These are phyloP conservation scores for Chamaecyparis obtusa DNA, from an alignment of 75 land plant species.

Conservation along the genomic window DNA sequence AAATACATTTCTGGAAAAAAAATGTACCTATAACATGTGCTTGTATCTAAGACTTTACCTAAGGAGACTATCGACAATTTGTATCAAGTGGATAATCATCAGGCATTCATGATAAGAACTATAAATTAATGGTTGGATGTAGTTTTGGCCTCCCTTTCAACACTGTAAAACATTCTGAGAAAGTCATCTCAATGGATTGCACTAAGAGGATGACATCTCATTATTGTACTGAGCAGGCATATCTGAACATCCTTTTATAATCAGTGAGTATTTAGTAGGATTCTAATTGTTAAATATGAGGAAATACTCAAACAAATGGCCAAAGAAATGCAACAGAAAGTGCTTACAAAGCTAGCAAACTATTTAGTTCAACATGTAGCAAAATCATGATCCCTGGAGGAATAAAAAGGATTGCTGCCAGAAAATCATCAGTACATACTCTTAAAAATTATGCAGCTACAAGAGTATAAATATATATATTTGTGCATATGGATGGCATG, in stretches of 20 bases:
- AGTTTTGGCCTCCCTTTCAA: background rate
- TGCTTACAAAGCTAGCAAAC: background rate
- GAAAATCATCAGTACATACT: background rate
- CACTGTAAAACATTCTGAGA: background rate
- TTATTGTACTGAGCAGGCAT: background rate
- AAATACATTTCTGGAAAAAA: background rate
- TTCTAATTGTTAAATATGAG: background rate
- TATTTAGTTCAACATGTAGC: background rate
- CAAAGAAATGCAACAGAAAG: background rate
- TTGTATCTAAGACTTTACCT: background rate
- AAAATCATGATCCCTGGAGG: background rate
- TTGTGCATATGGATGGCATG: background rate
- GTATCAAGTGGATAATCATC: background rate
- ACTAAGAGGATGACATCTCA: background rate
- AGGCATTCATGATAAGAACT: background rate
- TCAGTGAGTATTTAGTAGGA: background rate
- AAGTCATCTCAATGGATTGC: background rate
- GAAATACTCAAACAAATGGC: background rate
- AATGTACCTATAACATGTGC: background rate
- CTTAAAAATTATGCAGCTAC: background rate
- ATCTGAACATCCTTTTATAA: background rate
- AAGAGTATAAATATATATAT: background rate
- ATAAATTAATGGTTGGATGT: background rate
- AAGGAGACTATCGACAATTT: background rate
- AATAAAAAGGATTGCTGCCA: background rate